phyloP scores from a whole-genome alignment of 495 filamentous ascomycete species.

The Xylaria castorea region DNA sequence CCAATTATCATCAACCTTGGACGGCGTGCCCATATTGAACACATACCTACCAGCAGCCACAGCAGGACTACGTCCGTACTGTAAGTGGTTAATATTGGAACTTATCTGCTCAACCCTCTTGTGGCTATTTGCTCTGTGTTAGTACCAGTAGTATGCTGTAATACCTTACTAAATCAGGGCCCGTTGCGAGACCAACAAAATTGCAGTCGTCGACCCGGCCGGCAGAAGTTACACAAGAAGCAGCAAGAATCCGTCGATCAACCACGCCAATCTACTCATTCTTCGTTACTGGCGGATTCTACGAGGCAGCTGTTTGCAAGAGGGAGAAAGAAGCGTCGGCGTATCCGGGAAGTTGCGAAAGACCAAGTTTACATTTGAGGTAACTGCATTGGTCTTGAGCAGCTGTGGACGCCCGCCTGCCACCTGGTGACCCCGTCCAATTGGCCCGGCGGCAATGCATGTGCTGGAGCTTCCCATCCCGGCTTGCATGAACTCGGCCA shows the following conservation, averaged over 20 bases:
- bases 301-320: background rate
- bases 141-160: slow-evolving; percentile 10
- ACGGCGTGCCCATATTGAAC: background rate
- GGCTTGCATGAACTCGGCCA: slow-evolving; percentile 27
- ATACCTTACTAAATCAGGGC: background rate
- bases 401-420: background rate
- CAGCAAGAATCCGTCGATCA: background rate
- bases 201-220: background rate
- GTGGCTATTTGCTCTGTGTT: background rate
- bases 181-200: slow-evolving; percentile 3
- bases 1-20: background rate
- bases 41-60: background rate
- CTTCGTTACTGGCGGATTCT: background rate
- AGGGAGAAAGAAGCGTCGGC: background rate
- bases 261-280: background rate
- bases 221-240: background rate
- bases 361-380: background rate
- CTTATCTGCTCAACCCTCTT: background rate
- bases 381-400: background rate
- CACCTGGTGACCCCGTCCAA: slow-evolving; percentile 15
- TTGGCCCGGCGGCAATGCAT: slow-evolving; percentile 21
- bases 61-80: background rate
- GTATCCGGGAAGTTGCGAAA: background rate
- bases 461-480: slow-evolving; percentile 17
- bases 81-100: background rate